Conservation (phyloP, 139 green algal species). For the Closterium sp. region DNA sequence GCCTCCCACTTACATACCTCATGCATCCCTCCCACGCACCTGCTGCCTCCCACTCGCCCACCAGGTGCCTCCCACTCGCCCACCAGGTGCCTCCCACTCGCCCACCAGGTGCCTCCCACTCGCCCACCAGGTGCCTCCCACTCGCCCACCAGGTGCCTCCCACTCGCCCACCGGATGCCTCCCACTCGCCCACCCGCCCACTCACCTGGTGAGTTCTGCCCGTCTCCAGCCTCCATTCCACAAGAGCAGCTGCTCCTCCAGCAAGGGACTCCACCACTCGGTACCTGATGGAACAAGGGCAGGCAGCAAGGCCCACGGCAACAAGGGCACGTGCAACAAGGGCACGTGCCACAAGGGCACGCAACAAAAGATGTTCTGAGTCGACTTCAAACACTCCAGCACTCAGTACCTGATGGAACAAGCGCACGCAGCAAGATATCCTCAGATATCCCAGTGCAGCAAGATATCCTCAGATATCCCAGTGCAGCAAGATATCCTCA, state of each 20-base stretch:
- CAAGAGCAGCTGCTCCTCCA: constrained; percentile 70
- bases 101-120: too few relatives aligned
- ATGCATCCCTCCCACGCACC: too few relatives aligned
- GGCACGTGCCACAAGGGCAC: too few relatives aligned
- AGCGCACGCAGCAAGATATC: neutral
- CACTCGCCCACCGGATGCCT: too few relatives aligned
- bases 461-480: neutral
- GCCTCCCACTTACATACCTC: too few relatives aligned
- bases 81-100: too few relatives aligned
- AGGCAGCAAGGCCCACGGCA: neutral
- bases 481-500: neutral
- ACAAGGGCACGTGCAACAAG: neutral
- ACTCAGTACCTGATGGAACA: neutral
- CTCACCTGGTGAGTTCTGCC: constrained; percentile 89
- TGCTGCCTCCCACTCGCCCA: too few relatives aligned
- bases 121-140: neutral
- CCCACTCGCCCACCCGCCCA: neutral
- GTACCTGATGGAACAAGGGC: constrained; percentile 73
- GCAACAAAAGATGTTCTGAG: too few relatives aligned
- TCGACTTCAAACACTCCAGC: too few relatives aligned
- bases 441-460: neutral
- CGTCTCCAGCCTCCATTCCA: constrained; percentile 89
- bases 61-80: too few relatives aligned
- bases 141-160: too few relatives aligned
- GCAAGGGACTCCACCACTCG: constrained; percentile 67